Base-by-base conservation (phyloP, 306 rosid genomes). In the Sicyos edulis region DNA sequence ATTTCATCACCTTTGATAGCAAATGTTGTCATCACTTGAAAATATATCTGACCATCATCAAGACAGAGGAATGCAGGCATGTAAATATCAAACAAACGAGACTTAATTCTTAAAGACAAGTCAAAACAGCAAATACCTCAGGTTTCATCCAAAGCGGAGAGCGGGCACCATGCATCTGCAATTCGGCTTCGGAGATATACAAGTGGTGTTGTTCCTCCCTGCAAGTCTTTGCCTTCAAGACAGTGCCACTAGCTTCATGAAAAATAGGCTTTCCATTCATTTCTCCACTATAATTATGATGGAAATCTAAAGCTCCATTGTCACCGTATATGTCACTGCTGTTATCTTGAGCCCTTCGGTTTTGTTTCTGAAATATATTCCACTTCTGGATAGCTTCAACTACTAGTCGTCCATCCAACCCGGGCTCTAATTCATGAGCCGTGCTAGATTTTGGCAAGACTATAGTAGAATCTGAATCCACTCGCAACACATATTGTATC, bases 181-280 rank as follows among this genome's bases (percentile, higher is more conserved):
- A 80, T 83, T 95, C 99, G n/a, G 91, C 97, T 86, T 95, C 97
- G 68, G 99, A 85, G 71, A 95, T 95, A 84, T 86, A 91, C 73
- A 91, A 79, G 75, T 89, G 97, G 71, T 78, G 86, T 37, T 80
- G 77, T 66, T 91, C 99, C 79, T 85, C 92, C 6, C 71, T 77
- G 65, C 71, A 74, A 29, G 79, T 76, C 80, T 80, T 87, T 55
- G 76, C 79, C 83, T 88, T 87, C 6, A 8, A 26, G 24, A 61
- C 58, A 9, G 58, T 72, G 66, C 86, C 84, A 71, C 77, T 73
- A 15, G 77, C 67, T 83, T 87, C 95, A 26, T 83, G 84, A 74
- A 26, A 67, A 49, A 68, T 4, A 37, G 75, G 54, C 56, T 76
- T 79, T 29, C 81, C 89, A 78, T 73, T 77, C 75, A 73, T 78